Conservation (phyloP, 768 basidiomycete genomes). For the Vararia minispora region DNA sequence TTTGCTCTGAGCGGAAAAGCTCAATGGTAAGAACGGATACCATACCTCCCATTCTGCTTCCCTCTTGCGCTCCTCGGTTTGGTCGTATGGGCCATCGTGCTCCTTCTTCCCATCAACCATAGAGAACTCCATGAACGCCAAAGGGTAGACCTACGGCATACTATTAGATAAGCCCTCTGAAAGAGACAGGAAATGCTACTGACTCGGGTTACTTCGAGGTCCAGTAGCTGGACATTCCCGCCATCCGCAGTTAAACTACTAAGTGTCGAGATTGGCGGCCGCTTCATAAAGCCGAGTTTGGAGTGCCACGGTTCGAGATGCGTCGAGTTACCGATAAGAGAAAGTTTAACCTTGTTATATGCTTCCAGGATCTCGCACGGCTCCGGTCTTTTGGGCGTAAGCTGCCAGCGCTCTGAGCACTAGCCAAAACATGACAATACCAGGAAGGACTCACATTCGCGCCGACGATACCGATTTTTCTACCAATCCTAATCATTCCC, state of each 20-base stretch:
- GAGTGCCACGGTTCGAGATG: slow-evolving; percentile 82
- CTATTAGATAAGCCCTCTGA: not conserved
- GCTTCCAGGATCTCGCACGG: slow-evolving; percentile 77
- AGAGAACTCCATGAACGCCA: slow-evolving; percentile 70
- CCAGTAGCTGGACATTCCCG: slow-evolving; percentile 63
- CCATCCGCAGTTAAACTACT: slow-evolving; percentile 75
- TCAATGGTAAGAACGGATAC: not conserved
- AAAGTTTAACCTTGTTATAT: slow-evolving; percentile 51
- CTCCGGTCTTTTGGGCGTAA: slow-evolving; percentile 31
- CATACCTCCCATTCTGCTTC: slow-evolving; percentile 65
- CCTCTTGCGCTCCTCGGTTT: slow-evolving; percentile 52
- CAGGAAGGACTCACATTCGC: slow-evolving; percentile 48
- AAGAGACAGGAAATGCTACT: slow-evolving; percentile 3
- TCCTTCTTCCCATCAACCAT: slow-evolving; percentile 36
- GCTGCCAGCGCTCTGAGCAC: slow-evolving; percentile 32
- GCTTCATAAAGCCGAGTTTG: slow-evolving; percentile 67
- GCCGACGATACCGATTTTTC: slow-evolving; percentile 74
- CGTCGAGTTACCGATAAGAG: slow-evolving; percentile 75
- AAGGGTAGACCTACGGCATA: slow-evolving; percentile 48
- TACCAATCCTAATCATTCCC: slow-evolving; percentile 61
- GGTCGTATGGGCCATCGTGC: slow-evolving; percentile 53
- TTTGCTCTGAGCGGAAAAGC: not conserved
- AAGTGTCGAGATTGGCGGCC: slow-evolving; percentile 64
- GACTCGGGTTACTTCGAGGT: slow-evolving; percentile 63
- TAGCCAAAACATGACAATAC: slow-evolving; percentile 33